Percentiles rank a stretch among this genome's conserved stretches.
Conservation (phyloP, 352 stramenopile genomes). For the Phytophthora cactorum region DNA sequence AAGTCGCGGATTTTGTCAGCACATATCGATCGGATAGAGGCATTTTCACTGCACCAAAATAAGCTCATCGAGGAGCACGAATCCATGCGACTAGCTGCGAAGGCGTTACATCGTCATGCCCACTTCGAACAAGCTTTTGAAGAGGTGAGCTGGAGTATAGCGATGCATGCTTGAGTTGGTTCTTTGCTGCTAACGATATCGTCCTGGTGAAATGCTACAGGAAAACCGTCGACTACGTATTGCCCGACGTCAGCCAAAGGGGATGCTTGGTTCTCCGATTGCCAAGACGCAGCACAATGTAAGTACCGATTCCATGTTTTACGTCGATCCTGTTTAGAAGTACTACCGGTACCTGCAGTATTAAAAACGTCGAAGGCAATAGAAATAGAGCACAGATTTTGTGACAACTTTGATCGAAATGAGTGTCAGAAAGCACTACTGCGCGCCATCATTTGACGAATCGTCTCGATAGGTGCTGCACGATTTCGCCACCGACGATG, state of each 20-base stretch:
- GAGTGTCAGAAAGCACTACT: no score
- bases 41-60: slow-evolving; percentile 51
- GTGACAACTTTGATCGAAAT: no score
- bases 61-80: slow-evolving; percentile 40
- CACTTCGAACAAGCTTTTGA: slow-evolving; percentile 53
- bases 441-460: no score
- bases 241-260: slow-evolving; percentile 50
- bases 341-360: background rate
- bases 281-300: slow-evolving; percentile 43
- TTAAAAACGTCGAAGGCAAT: background rate
- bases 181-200: slow-evolving; percentile 3
- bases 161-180: background rate
- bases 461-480: no score
- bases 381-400: no score
- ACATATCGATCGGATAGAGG: slow-evolving; percentile 60
- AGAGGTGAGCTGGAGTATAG: slow-evolving; percentile 18
- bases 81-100: slow-evolving; percentile 46
- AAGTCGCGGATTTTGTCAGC: slow-evolving; percentile 48
- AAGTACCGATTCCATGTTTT: slow-evolving; percentile 75
- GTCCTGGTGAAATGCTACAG: slow-evolving; percentile 12
- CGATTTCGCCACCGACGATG: no score
- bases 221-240: slow-evolving; percentile 44
- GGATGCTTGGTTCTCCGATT: slow-evolving; percentile 33
- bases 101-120: slow-evolving; percentile 50
- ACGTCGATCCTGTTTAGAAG: slow-evolving; percentile 29